Conservation (phyloP, 2,329 filamentous ascomycete genomes). For the Ascochyta viciae-villosae region DNA sequence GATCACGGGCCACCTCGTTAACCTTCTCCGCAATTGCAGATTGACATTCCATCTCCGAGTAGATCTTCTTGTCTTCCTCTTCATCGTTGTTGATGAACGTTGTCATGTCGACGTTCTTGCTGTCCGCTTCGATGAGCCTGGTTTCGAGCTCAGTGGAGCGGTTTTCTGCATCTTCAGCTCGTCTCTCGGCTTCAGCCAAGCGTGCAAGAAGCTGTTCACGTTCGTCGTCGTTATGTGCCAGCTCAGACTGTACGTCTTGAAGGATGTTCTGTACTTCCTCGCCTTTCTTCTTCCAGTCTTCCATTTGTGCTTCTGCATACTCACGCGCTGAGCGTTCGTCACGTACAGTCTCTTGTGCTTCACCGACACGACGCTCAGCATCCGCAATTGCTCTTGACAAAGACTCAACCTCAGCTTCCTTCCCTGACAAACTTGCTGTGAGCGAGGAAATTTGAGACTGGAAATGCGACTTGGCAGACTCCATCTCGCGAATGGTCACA, state of each 20-base stretch:
- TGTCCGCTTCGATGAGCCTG: conserved; percentile 60
- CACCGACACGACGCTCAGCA: conserved; percentile 89
- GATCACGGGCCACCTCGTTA: conserved; percentile 73
- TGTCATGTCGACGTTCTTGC: conserved; percentile 76
- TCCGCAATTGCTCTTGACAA: conserved; percentile 88
- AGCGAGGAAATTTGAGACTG: conserved; percentile 94
- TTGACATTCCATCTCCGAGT: conserved; percentile 54
- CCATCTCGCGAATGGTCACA: conserved; percentile 89
- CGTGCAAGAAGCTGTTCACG: conserved; percentile 78
- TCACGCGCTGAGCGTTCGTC: conserved; percentile 77
- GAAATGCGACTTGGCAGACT: conserved; percentile 88
- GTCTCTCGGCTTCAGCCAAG: conserved; percentile 76
- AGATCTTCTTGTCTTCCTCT: conserved; percentile 43
- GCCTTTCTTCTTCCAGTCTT: conserved; percentile 83
- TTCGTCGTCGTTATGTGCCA: conserved; percentile 79
- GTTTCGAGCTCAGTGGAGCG: conserved; percentile 73
- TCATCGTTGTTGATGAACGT: conserved; percentile 55
- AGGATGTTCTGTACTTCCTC: conserved; percentile 86
- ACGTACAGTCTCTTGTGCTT: conserved; percentile 81
- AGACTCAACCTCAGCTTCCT: conserved; percentile 88
- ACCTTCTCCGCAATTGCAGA: conserved; percentile 89
- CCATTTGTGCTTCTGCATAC: conserved; percentile 75
- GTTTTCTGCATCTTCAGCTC: conserved; percentile 75
- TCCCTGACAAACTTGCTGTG: conserved; percentile 87
- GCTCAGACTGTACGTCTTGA: conserved; percentile 80